Base-by-base conservation (phyloP, 73 alveolate genomes). In the Stentor roeselii region DNA sequence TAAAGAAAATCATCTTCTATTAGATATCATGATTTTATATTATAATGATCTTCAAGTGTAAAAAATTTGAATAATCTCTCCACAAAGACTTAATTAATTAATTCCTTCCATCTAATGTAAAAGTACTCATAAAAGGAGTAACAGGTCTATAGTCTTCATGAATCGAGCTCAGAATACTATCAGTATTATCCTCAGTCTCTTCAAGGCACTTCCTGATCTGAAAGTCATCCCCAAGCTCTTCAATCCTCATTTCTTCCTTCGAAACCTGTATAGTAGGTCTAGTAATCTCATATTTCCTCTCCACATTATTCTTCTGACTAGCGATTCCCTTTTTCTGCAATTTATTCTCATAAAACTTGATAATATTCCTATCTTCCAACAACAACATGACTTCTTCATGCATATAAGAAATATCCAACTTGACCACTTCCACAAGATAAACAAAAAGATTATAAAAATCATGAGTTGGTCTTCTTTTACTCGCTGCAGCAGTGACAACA, bases 91-190 rank as follows among this genome's bases (percentile, higher is more conserved):
- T 50, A 50, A 50, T 11, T 21, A 50, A 11, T 50, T 11, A 21
- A 11, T 50, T 11, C 67, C 21, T 50, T 6, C 67, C 67, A 50
- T 50, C 67, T 50, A 50, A 21, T 6, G 67, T 50, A 11, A 50
- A 11, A 11, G 80, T 67, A 67, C 80, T 67, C 41, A 67, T 30
- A 67, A 67, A 67, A 1, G 80, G 80, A 2, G 80, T 67, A 1
- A 0, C 41, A 30, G 37, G n/a, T 1, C 37, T 67, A 67, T 15
- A 67, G 34, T 67, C 80, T 21, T 21, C 2, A 0, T 67, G n/a
- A 27, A 67, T 67, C 37, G 80, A 67, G 80, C 80, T 67, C 41
- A 67, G n/a, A 15, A 67, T 34, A 32, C 80, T 67, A 27, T 67
- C 42, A 27, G 41, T 67, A 2, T 21, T 2, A 34, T 2, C 41